These are phyloP conservation scores for Epichloe amarillans DNA, from an alignment of 2,329 filamentous ascomycete genomes.

Conservation along the genomic window DNA sequence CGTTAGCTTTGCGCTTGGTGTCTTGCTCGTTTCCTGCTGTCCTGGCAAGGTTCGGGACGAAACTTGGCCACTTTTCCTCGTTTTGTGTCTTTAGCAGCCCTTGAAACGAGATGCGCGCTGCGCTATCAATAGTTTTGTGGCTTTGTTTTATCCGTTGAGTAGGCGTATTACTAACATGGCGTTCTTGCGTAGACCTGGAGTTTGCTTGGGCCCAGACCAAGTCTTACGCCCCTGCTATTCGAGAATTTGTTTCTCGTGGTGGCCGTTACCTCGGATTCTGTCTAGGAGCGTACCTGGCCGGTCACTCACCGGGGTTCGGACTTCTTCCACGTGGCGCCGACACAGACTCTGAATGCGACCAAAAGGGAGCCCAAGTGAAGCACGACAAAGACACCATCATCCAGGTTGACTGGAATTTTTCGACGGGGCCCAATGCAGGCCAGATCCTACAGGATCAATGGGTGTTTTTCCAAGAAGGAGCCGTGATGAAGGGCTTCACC, in stretches of 20 bases:
- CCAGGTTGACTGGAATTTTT: constrained; percentile 14
- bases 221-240: constrained; percentile 7
- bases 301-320: constrained; percentile 10
- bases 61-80: background rate
- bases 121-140: background rate
- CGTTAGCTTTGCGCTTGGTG: background rate
- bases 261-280: constrained; percentile 16
- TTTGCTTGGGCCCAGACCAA: constrained; percentile 10
- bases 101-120: background rate
- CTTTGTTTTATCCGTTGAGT: background rate
- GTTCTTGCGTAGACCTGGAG: constrained; percentile 8
- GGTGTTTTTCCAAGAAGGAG: constrained; percentile 17
- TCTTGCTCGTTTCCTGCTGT: background rate
- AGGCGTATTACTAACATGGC: background rate
- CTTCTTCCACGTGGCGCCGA: constrained; percentile 10
- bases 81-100: background rate
- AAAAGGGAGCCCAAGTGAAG: constrained; percentile 10
- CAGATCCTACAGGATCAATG: constrained; percentile 9
- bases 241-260: constrained; percentile 11
- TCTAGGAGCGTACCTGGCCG: constrained; percentile 16
- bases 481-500: constrained; percentile 9
- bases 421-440: constrained; percentile 8
- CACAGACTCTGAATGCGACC: constrained; percentile 7
- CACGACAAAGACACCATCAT: constrained; percentile 11
- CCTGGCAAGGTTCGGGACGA: background rate